Percentiles rank a stretch among this genome's conserved stretches.
phyloP scores from a whole-genome alignment of 2,329 filamentous ascomycete genomes.

The Sporothrix euskadiensis region DNA sequence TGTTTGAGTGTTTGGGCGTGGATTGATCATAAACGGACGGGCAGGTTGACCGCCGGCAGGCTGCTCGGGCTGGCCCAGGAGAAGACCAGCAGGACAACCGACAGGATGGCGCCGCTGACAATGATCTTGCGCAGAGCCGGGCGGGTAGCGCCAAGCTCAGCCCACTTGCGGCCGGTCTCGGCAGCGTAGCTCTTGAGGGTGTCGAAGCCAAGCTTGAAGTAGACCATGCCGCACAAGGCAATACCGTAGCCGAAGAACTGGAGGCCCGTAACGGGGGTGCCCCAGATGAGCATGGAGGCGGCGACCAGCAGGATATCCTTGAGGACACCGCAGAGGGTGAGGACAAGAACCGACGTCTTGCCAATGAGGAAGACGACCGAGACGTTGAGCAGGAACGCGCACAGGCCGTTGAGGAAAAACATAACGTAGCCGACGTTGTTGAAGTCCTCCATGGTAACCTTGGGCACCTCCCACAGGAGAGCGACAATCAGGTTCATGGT shows the following conservation, averaged over 20 bases:
- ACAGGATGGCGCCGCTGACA: conserved; percentile 63
- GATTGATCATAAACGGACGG: conserved; percentile 27
- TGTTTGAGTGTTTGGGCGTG: not conserved
- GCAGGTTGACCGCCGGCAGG: conserved; percentile 25
- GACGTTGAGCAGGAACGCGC: conserved; percentile 80
- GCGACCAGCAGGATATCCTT: conserved; percentile 83
- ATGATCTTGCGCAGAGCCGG: conserved; percentile 77
- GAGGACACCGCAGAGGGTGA: conserved; percentile 83
- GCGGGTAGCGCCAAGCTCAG: conserved; percentile 76
- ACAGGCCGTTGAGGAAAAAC: conserved; percentile 73
- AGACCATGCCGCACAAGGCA: conserved; percentile 74
- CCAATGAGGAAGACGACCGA: conserved; percentile 86
- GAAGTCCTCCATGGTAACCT: conserved; percentile 67
- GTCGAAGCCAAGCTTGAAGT: conserved; percentile 84
- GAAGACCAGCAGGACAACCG: conserved; percentile 70
- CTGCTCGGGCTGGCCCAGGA: conserved; percentile 40
- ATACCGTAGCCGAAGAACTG: conserved; percentile 85
- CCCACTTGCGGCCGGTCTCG: conserved; percentile 75
- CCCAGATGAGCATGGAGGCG: conserved; percentile 80
- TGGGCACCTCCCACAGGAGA: conserved; percentile 71
- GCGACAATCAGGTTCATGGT: conserved; percentile 76
- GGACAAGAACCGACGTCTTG: conserved; percentile 81
- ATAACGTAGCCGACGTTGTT: conserved; percentile 71
- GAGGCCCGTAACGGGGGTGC: conserved; percentile 69
- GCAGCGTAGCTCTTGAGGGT: conserved; percentile 77